phyloP scores from a whole-genome alignment of 2,329 filamentous ascomycete genomes.

The Paecilomyces formosus region DNA sequence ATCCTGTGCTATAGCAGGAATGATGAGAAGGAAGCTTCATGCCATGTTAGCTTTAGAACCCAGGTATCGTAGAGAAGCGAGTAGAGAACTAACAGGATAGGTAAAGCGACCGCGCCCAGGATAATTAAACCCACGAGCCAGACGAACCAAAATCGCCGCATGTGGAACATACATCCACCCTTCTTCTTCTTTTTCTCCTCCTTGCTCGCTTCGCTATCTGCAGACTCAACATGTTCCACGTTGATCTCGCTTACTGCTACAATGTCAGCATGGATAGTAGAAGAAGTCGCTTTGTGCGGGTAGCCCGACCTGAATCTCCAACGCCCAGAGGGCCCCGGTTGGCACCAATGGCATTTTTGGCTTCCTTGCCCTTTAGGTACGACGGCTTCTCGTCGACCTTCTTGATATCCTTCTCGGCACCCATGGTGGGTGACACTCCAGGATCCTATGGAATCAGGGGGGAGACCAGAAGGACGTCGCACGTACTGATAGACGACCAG shows the following conservation, averaged over 20 bases:
- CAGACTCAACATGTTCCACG: slow-evolving; percentile 21
- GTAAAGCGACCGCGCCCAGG: slow-evolving; percentile 31
- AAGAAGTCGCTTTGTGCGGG: background rate
- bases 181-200: slow-evolving; percentile 14
- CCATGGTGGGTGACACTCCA: background rate
- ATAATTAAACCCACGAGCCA: slow-evolving; percentile 27
- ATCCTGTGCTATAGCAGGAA: slow-evolving; percentile 33
- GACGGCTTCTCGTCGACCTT: slow-evolving; percentile 16
- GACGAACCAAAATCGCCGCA: slow-evolving; percentile 32
- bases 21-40: slow-evolving; percentile 29
- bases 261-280: background rate
- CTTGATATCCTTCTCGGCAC: slow-evolving; percentile 8
- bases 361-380: slow-evolving; percentile 18
- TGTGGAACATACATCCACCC: slow-evolving; percentile 26
- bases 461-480: background rate
- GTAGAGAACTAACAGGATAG: slow-evolving; percentile 26
- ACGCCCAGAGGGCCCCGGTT: slow-evolving; percentile 21
- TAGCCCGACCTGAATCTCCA: background rate
- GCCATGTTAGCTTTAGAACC: background rate
- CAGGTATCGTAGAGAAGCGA: background rate
- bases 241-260: slow-evolving; percentile 8
- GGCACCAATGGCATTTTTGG: slow-evolving; percentile 22
- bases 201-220: slow-evolving; percentile 15
- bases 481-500: background rate
- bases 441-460: background rate